Percentiles rank a stretch among this genome's conserved stretches.
Evolutionary conservation across 2,329 filamentous ascomycete species (phyloP).

Genomic region (Aspergillus felis): DNA sequence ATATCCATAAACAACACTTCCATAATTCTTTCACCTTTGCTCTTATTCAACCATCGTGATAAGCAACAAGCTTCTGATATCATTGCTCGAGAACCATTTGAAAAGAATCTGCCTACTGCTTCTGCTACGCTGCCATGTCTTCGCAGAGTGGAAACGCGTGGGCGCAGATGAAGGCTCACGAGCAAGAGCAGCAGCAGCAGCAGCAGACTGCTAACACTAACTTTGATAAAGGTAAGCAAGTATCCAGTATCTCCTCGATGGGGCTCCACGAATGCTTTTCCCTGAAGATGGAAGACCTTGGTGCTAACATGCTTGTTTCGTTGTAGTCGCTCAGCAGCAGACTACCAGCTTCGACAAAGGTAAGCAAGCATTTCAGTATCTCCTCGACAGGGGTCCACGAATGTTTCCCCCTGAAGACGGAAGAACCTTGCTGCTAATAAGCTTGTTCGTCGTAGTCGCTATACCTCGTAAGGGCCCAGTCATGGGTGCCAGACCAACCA

Average conservation of each 20-base stretch:
- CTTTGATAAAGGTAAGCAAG: conserved; percentile 5
- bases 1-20: background rate
- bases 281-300: background rate
- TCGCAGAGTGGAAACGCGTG: conserved; percentile 23
- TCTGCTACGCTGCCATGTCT: conserved; percentile 7
- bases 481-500: conserved; percentile 5
- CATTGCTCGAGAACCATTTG: background rate
- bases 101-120: background rate
- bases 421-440: background rate
- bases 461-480: conserved; percentile 3
- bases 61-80: background rate
- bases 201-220: background rate
- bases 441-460: background rate
- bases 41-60: background rate
- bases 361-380: background rate
- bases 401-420: background rate
- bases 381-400: background rate
- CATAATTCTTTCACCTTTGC: background rate
- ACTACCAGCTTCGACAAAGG: conserved; percentile 1
- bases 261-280: background rate
- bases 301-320: background rate
- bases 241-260: background rate
- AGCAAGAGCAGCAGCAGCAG: conserved; percentile 9
- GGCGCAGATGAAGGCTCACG: conserved; percentile 19
- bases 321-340: conserved; percentile 1